Evolutionary conservation across 768 basidiomycete species (phyloP), one percentile per base, ranked within the genome.

Genomic region (Suillus clintonianus): DNA sequence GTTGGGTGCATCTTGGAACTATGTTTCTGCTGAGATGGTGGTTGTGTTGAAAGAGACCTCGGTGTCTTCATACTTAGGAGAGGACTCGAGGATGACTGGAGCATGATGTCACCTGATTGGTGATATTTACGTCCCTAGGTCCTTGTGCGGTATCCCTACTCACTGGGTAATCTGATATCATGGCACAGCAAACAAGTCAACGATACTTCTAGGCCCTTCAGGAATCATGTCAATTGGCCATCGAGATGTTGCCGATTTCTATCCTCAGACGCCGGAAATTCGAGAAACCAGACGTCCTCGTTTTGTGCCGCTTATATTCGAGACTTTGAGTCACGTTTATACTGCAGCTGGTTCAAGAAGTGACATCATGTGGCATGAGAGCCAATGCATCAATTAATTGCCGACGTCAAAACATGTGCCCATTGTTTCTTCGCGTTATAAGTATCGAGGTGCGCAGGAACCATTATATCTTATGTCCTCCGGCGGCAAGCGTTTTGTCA

Each of bases 31-130:
- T 56, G 50, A 45, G 45, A 34, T 59, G 62, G 42, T 53, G 2
- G 55, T 61, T 7, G 60, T 19, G 7, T 30, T 37, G 41, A 55
- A 61, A 41, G 57, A 24, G 27, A 37, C 57, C 39, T 50, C 30
- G 34, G 34, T n/a, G 9, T 30, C 45, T 67, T 51, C 62, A 72
- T 65, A 27, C 27, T 27, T 27, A 73, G 74, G 73, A 67, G 74
- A 1, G n/a, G n/a, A n/a, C n/a, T n/a, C n/a, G n/a, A n/a, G n/a
- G 19, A 34, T 47, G 30, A 57, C 30, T 47, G 51, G 50, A 62
- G 42, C 54, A 75, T 75, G 74, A 75, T 71, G 72, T 75, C 75
- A 75, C 60, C 36, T 66, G 37, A 41, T 62, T 65, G 32, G 56
- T 32, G 37, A 30, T 64, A 27, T 64, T 64, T 64, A 62, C 60